Evolutionary conservation across 2,329 filamentous ascomycete genomes (phyloP).

Genomic region (Cladosporium austrohemisphaericum): DNA sequence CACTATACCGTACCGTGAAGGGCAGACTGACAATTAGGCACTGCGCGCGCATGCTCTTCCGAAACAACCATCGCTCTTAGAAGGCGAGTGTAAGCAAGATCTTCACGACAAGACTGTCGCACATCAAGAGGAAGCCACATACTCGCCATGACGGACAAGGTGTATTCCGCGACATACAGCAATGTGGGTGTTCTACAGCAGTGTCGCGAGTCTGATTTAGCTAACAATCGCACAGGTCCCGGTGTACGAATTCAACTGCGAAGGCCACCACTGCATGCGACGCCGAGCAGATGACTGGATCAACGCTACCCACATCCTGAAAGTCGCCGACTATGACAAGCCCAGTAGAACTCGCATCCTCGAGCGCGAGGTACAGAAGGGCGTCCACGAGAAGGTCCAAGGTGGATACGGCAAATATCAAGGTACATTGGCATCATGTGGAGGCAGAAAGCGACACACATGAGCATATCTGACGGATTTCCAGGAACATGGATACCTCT

Average conservation of each 20-base stretch:
- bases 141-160: conserved; percentile 32
- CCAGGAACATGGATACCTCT: conserved; percentile 94
- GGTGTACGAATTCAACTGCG: conserved; percentile 90
- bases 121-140: too few species aligned
- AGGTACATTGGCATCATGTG: conserved; percentile 51
- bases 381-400: conserved; percentile 94
- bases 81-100: too few species aligned
- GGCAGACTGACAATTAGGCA: background rate
- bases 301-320: conserved; percentile 98
- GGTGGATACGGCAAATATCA: conserved; percentile 99
- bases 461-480: background rate
- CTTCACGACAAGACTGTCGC: too few species aligned
- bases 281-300: conserved; percentile 93
- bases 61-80: too few species aligned
- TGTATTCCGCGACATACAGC: conserved; percentile 64
- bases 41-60: too few species aligned
- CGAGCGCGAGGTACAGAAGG: conserved; percentile 95
- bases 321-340: conserved; percentile 96
- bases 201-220: too few species aligned
- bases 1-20: background rate
- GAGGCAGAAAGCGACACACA: background rate
- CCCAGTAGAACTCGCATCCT: conserved; percentile 90
- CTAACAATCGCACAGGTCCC: conserved; percentile 62
- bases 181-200: conserved; percentile 30
- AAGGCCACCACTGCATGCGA: conserved; percentile 91